Conservation (phyloP, 2,329 filamentous ascomycete genomes). For the Exophiala spinifera region DNA sequence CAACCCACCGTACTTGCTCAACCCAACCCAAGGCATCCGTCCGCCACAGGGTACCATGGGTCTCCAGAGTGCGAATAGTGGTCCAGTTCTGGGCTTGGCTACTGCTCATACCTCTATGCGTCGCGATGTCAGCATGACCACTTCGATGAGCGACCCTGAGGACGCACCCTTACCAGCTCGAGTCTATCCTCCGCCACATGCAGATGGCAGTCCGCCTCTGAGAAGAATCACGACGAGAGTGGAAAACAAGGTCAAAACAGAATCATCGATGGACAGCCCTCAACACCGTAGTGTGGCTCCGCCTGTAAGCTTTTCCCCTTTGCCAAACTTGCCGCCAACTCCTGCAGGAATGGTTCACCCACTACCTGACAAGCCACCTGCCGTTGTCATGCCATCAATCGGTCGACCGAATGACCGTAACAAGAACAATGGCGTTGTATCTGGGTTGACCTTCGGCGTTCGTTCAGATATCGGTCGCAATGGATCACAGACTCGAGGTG, state of each 20-base stretch:
- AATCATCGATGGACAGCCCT: not conserved
- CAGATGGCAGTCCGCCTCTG: not conserved
- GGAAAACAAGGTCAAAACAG: not conserved
- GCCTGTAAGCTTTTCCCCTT: not conserved
- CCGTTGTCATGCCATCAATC: constrained; percentile 3
- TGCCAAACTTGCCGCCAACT: not conserved
- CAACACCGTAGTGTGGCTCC: not conserved
- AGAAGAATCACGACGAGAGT: not conserved
- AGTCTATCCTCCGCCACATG: not conserved
- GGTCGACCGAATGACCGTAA: constrained; percentile 5
- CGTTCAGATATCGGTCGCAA: not conserved
- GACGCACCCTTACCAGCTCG: not conserved
- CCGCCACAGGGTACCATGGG: constrained; percentile 11
- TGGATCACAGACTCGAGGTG: not conserved
- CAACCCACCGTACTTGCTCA: constrained; percentile 1
- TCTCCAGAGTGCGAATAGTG: constrained; percentile 5
- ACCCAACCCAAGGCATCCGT: not conserved
- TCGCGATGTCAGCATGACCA: constrained; percentile 9
- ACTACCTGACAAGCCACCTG: not conserved
- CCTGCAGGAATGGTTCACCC: not conserved
- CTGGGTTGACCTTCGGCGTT: not conserved
- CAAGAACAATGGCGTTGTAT: constrained; percentile 3
- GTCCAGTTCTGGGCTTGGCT: not conserved
- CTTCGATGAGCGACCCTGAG: constrained; percentile 1
- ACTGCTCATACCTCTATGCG: constrained; percentile 3